Conservation (phyloP, 441 rosid species). For the Lepidium campestre region DNA sequence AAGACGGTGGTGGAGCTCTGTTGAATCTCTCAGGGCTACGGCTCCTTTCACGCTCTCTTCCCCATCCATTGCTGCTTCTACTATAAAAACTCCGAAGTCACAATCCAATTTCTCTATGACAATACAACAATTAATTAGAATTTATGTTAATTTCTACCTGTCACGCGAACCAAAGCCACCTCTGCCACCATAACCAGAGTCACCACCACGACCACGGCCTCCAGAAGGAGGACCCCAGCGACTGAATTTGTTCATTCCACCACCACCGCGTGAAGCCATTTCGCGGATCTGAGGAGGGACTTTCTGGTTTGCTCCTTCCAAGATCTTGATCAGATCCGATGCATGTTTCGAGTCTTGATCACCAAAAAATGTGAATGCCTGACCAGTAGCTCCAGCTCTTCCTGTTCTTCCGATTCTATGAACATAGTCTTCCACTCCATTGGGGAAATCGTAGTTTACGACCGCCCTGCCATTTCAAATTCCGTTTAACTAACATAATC, state of each 20-base stretch:
- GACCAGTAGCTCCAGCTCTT: slow-evolving; percentile 96
- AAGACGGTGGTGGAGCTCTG: slow-evolving; percentile 29
- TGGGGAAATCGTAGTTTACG: slow-evolving; percentile 90
- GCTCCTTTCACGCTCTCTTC: slow-evolving; percentile 49
- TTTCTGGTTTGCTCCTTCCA: slow-evolving; percentile 89
- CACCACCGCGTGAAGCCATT: slow-evolving; percentile 84
- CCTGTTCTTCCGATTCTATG: slow-evolving; percentile 99
- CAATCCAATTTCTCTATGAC: neutral
- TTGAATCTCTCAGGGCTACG: slow-evolving; percentile 56
- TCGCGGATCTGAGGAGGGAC: slow-evolving; percentile 86
- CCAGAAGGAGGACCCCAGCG: slow-evolving; percentile 66
- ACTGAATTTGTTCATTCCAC: slow-evolving; percentile 59
- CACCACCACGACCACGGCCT: slow-evolving; percentile 62
- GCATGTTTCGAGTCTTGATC: slow-evolving; percentile 96
- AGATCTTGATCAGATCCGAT: slow-evolving; percentile 73
- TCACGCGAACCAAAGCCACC: slow-evolving; percentile 48
- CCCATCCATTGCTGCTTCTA: slow-evolving; percentile 34
- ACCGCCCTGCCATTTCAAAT: slow-evolving; percentile 59
- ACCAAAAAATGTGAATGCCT: slow-evolving; percentile 77
- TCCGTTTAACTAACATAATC: neutral
- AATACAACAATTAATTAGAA: neutral
- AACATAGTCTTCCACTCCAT: slow-evolving; percentile 96
- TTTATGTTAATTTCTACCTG: slow-evolving; percentile 36
- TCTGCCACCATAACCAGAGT: slow-evolving; percentile 44
- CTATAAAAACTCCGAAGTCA: neutral